Percentiles rank a stretch among this genome's conserved stretches.
These are phyloP conservation scores for Durusdinium trenchii DNA, from an alignment of 73 alveolate species.

Conservation along the genomic window DNA sequence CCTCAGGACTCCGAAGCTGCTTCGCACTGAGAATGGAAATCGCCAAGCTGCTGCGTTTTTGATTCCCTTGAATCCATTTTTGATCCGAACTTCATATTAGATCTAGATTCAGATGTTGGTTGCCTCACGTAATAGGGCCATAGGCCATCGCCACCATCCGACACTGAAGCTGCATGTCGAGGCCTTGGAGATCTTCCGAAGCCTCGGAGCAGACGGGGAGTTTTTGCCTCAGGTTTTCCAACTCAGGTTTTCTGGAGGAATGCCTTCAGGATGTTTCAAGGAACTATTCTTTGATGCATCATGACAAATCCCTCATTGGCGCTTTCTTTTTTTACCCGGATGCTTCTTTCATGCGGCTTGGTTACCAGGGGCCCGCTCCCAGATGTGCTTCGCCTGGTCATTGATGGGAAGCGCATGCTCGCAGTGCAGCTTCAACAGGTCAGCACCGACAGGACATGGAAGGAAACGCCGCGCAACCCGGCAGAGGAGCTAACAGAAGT, in stretches of 20 bases:
- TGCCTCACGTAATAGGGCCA: too few relatives aligned
- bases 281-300: too few relatives aligned
- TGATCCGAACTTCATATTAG: too few relatives aligned
- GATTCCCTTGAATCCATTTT: too few relatives aligned
- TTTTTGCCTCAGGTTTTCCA: background rate
- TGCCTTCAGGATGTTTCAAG: too few relatives aligned
- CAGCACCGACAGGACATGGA: background rate
- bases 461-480: too few relatives aligned
- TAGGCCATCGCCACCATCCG: too few relatives aligned
- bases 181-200: slow-evolving; percentile 64
- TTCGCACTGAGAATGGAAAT: background rate
- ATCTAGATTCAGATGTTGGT: too few relatives aligned
- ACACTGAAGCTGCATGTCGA: background rate
- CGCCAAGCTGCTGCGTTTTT: too few relatives aligned
- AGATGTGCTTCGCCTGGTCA: slow-evolving; percentile 64
- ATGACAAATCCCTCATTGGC: too few relatives aligned
- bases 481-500: background rate
- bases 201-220: slow-evolving; percentile 51
- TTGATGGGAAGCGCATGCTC: slow-evolving; percentile 84
- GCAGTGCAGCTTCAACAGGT: slow-evolving; percentile 63
- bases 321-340: background rate
- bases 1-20: slow-evolving; percentile 31
- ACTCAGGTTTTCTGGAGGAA: too few relatives aligned
- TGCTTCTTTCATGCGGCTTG: background rate
- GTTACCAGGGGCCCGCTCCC: slow-evolving; percentile 52